Evolutionary conservation across 208 protist genomes (phyloP), one percentile per base, ranked within the genome.

Genomic region (Crithidia sp.): DNA sequence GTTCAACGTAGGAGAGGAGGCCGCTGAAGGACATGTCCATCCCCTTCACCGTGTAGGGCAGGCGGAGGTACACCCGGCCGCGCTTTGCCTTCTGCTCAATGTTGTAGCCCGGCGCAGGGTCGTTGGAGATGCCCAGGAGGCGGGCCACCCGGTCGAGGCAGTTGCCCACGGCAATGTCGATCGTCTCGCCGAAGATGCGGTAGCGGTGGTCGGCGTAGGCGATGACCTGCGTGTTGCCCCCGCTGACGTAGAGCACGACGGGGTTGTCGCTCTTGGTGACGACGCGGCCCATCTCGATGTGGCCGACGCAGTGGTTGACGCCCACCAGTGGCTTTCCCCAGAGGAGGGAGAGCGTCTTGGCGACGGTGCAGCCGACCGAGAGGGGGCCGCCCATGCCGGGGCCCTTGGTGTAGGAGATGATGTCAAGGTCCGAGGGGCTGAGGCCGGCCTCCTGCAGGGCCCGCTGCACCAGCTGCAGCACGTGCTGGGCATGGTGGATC

Each of bases 251-350:
- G 4, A 99, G 87, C 45, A 99, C 97, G 2, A 99, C 91, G 9
- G 99, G 99, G 77, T 99, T 96, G 17, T 86, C 71, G 5, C 98
- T 89, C n/a, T 85, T 74, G 7, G 98, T 99, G 10, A 99, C 96
- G 7, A 99, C 77, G 45, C 98, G 84, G 13, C 99, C 99, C 99
- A 99, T 99, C 84, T 99, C 99, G 75, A 99, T 99, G 85, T 99
- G 99, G 0, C 96, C 99, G 14, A 99, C 90, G 78, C 99, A 99
- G 82, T 99, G 99, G 81, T 99, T 99, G 6, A 99, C 99, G 3
- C 95, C 96, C 14, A 99, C 87, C 10, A 99, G 76, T 19, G 98
- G 98, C 55, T 92, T 87, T 28, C 55, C 81, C 96, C 95, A 99
- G 57, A 87, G 64, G 9, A 96, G 77, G 5, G 88, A 90, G 5